Evolutionary conservation across 345 rosid species (phyloP), one percentile per base, ranked within the genome.

Genomic region (Euphorbia tirucalli): DNA sequence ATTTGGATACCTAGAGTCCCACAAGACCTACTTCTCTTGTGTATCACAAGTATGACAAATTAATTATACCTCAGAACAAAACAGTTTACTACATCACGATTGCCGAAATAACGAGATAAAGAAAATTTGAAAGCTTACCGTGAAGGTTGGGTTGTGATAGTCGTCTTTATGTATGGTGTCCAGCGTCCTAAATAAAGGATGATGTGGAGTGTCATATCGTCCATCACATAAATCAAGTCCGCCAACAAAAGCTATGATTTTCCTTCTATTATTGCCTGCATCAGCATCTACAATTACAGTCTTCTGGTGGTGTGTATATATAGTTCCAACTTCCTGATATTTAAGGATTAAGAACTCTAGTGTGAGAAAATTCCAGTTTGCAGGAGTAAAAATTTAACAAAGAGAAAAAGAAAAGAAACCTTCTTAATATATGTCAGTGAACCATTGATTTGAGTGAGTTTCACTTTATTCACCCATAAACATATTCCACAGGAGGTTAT

Each of bases 151-250:
- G 61, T 94, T 94, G 78, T 94, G 97, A 83, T 83, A 92, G 80
- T 94, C 97, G 65, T 85, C 97, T 71, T 88, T 92, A 76, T 94
- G 98, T 54, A 79, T 65, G 39, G 95, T 90, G 52, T 89, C 77
- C 25, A 90, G 81, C 7, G 97, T 82, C 83, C 89, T 85, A 79
- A 94, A 87, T 66, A 92, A 6, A 15, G 93, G 84, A 79, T 94
- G 98, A 58, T 90, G 83, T 14, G 98, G 98, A 73, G 87, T 85
- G 75, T 92, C 98, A 49, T 89, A 94, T 74, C 97, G 85, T 15
- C 98, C 98, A 83, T 90, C 91, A 69, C 98, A 94, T 72, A 94
- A 76, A 88, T 94, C 97, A 70, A 94, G 97, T 68, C 98, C 98
- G 16, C 98, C 98, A 15, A 94, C 88, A 71, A 94, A 94, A 73